Conservation (phyloP, 2,329 filamentous ascomycete species). For the Simplicillium aogashimaense region DNA sequence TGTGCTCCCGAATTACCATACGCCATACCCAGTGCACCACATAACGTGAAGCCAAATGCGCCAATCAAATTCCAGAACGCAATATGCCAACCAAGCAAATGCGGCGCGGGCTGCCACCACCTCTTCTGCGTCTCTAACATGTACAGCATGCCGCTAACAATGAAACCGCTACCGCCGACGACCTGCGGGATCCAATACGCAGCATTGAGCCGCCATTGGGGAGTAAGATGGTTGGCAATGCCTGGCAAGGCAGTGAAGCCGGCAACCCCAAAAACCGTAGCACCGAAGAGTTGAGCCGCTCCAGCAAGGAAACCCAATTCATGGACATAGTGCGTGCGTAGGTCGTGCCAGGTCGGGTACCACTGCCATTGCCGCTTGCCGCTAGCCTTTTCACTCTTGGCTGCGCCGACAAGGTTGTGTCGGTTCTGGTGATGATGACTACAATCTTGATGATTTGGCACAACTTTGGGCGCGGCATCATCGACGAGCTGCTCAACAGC, state of each 20-base stretch:
- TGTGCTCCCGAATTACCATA: constrained; percentile 11
- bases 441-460: too few relatives aligned
- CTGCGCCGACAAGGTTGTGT: too few relatives aligned
- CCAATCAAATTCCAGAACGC: constrained; percentile 57
- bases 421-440: too few relatives aligned
- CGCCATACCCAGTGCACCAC: constrained; percentile 39
- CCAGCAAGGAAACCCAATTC: constrained; percentile 54
- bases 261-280: constrained; percentile 53
- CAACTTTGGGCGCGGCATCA: constrained; percentile 6
- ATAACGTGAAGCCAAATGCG: constrained; percentile 52
- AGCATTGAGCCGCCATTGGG: constrained; percentile 37
- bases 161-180: constrained; percentile 51
- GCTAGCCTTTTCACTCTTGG: constrained; percentile 7
- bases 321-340: constrained; percentile 49
- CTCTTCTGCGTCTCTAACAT: constrained; percentile 56
- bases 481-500: constrained; percentile 44
- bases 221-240: constrained; percentile 33
- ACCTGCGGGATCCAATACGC: constrained; percentile 52
- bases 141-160: constrained; percentile 47
- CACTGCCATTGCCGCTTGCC: constrained; percentile 39
- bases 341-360: constrained; percentile 46
- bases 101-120: constrained; percentile 50
- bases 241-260: constrained; percentile 50
- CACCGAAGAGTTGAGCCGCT: constrained; percentile 42
- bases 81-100: constrained; percentile 55